Evolutionary conservation across 805 yeast species (phyloP), one percentile per base, ranked within the genome.

Genomic region (Saccharomycopsis schoenii): DNA sequence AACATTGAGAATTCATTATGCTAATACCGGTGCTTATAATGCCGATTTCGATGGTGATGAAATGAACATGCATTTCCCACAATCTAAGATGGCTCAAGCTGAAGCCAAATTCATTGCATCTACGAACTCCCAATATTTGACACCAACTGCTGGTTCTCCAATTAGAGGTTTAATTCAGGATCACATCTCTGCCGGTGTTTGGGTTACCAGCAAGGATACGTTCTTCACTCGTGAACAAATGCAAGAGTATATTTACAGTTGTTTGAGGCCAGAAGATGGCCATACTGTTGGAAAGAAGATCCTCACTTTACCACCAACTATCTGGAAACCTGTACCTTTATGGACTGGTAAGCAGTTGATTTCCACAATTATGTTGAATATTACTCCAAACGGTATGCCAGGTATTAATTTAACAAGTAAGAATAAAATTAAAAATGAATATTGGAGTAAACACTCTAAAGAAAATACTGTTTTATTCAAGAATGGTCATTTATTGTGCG

Each of bases 21-120:
- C 99, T 69, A 94, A 94, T 75, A 94, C 99, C 55, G 97, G 97
- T 76, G 97, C 99, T 54, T 94, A 93, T 76, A 93, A 93, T 73
- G 98, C 98, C 47, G 99, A 93, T 82, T 93, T 94, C 69, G 99
- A 93, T 76, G 99, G 99, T 80, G 99, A 93, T 76, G 99, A 93
- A 78, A 93, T 93, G 99, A 93, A 93, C 73, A 88, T 93, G 97
- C 99, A 93, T 77, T 93, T 93, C 80, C 99, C 99, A 34, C 99
- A 93, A 77, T 91, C 89, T 74, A 97, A 93, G 76, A 89, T 89
- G 68, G 99, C 98, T 10, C 85, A 92, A 71, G 93, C 98, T 24
- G 99, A 94, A 76, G 98, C 99, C 1, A 78, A 90, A 70, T 83
- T 90, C 71, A 80, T 94, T 73, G 99, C 99, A 50, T 92, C 93